Conservation (phyloP, 495 filamentous ascomycete species). For the Penicillium lagena region DNA sequence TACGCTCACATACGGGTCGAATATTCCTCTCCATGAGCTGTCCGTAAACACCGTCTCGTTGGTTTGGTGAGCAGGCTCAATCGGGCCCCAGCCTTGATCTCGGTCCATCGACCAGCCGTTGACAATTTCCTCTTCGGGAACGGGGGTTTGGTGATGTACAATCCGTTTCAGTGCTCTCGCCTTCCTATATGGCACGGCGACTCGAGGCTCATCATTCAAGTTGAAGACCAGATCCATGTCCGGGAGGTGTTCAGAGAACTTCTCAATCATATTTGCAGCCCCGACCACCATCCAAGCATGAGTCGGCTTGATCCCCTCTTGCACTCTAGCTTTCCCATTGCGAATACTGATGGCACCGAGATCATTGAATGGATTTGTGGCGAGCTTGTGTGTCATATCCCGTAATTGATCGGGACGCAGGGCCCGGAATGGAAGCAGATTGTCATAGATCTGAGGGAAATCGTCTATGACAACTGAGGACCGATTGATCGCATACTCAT, state of each 20-base stretch:
- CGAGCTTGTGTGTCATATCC: conserved; percentile 32
- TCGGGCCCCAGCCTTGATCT: conserved; percentile 31
- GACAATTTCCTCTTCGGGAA: conserved; percentile 12
- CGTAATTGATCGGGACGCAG: conserved; percentile 56
- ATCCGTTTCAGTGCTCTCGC: conserved; percentile 33
- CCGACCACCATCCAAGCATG: conserved; percentile 53
- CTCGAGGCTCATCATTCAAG: conserved; percentile 67
- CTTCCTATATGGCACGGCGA: conserved; percentile 64
- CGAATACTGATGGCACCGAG: conserved; percentile 42
- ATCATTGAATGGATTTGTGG: conserved; percentile 43
- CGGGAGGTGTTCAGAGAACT: conserved; percentile 64
- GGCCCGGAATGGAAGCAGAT: conserved; percentile 70
- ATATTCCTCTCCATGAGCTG: conserved; percentile 34
- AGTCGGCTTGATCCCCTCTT: conserved; percentile 42
- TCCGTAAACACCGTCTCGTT: conserved; percentile 46
- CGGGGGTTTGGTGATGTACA: conserved; percentile 7
- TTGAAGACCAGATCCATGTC: conserved; percentile 82
- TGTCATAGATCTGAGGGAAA: conserved; percentile 65
- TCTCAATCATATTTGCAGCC: conserved; percentile 57
- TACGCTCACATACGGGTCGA: conserved; percentile 41
- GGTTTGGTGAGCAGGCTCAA: conserved; percentile 36
- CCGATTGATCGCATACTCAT: conserved; percentile 56
- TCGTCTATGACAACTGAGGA: conserved; percentile 66
- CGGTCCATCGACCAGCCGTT: conserved; percentile 31
- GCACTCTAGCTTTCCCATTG: conserved; percentile 34